Conservation (phyloP, 2,329 filamentous ascomycete genomes). For the Pyrenochaeta sp. region DNA sequence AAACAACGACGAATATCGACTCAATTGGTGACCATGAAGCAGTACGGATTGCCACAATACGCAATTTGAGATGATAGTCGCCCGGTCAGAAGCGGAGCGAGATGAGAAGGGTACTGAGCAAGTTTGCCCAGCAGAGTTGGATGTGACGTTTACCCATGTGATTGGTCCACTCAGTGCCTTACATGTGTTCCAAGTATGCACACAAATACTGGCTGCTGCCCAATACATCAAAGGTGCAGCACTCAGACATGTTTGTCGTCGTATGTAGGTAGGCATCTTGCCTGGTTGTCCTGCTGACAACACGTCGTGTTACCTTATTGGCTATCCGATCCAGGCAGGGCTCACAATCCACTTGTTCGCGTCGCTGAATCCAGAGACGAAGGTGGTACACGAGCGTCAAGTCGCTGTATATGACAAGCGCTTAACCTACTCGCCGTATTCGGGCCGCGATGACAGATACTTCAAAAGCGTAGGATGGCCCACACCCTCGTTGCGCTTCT, state of each 20-base stretch:
- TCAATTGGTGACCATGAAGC: constrained; percentile 28
- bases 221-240: constrained; percentile 38
- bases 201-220: constrained; percentile 38
- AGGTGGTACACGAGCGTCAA: constrained; percentile 44
- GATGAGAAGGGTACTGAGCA: constrained; percentile 30
- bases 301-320: constrained; percentile 39
- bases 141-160: constrained; percentile 30
- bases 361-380: constrained; percentile 26
- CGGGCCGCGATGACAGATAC: constrained; percentile 17
- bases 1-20: constrained; percentile 16
- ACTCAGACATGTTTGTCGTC: constrained; percentile 25
- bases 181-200: constrained; percentile 45
- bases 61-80: constrained; percentile 27
- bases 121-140: constrained; percentile 26
- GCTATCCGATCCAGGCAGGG: constrained; percentile 22
- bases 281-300: constrained; percentile 26
- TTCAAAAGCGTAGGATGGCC: constrained; percentile 38
- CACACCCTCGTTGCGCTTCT: constrained; percentile 25
- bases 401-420: constrained; percentile 40
- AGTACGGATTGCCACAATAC: constrained; percentile 24
- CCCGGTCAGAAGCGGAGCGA: constrained; percentile 25
- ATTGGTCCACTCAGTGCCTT: constrained; percentile 43
- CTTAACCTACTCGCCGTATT: constrained; percentile 40
- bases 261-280: constrained; percentile 29
- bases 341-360: constrained; percentile 28